phyloP scores from a whole-genome alignment of 352 stramenopile species.

The Pythium dissimile region DNA sequence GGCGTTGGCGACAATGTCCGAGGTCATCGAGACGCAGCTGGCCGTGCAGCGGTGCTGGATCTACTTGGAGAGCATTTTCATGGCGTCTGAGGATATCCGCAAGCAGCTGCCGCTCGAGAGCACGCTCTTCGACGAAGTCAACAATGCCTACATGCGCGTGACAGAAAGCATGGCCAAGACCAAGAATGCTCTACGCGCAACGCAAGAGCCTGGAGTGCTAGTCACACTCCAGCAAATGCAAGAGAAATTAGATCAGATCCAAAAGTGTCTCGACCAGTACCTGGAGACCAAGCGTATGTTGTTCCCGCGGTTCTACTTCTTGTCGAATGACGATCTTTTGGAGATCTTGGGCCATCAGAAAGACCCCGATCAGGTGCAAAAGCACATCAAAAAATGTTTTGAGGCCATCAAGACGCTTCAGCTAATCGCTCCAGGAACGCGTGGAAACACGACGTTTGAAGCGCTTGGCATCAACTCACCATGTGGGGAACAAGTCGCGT shows the following conservation, averaged over 20 bases:
- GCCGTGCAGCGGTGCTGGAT: constrained; percentile 93
- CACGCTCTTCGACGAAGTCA: constrained; percentile 86
- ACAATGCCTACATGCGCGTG: constrained; percentile 67
- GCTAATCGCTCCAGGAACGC: constrained; percentile 55
- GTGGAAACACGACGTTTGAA: constrained; percentile 85
- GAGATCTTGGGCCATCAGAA: constrained; percentile 88
- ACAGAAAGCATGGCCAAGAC: constrained; percentile 75
- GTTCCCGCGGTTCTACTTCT: constrained; percentile 86
- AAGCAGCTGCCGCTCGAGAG: constrained; percentile 90
- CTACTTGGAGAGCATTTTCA: constrained; percentile 95
- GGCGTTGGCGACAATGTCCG: constrained; percentile 77
- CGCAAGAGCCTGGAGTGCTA: constrained; percentile 54
- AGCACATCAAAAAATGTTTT: constrained; percentile 92
- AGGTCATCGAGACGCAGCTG: constrained; percentile 89
- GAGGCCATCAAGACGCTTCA: constrained; percentile 85
- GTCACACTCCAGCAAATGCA: constrained; percentile 77
- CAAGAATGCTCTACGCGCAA: constrained; percentile 73
- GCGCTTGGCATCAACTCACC: constrained; percentile 88
- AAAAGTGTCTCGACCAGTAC: constrained; percentile 87
- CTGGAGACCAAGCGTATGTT: constrained; percentile 86
- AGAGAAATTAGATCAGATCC: constrained; percentile 84
- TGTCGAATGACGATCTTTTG: constrained; percentile 87
- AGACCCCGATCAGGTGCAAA: constrained; percentile 86
- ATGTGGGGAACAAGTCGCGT: constrained; percentile 84
- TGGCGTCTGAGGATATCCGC: constrained; percentile 92